These are phyloP conservation scores for Leccinum subgranulosum DNA, from an alignment of 768 basidiomycete genomes.

Conservation along the genomic window DNA sequence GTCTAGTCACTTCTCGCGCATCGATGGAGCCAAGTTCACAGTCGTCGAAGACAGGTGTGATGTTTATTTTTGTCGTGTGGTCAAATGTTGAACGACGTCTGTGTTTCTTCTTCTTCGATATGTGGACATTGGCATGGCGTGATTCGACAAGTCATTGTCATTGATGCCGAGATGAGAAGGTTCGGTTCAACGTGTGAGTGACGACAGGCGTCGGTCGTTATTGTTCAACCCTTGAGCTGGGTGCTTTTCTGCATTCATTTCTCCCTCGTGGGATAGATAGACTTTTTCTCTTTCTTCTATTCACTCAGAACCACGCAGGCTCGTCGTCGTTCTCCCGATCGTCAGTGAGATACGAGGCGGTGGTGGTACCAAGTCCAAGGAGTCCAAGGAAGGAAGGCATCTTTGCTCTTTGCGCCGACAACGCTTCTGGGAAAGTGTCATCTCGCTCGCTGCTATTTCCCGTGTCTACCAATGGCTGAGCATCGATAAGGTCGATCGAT, in stretches of 20 bases:
- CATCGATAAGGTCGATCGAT: neutral
- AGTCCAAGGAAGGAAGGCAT: neutral
- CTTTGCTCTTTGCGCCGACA: neutral
- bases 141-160: neutral
- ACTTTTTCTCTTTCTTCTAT: neutral
- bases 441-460: neutral
- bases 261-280: neutral
- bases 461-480: neutral
- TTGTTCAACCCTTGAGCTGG: neutral
- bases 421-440: neutral
- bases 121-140: neutral
- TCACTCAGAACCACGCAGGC: neutral
- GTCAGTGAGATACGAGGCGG: neutral
- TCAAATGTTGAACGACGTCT: constrained; percentile 9
- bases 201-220: neutral
- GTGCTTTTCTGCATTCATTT: neutral
- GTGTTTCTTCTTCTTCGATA: neutral
- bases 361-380: neutral
- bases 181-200: neutral
- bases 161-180: neutral
- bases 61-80: neutral
- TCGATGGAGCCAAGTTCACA: neutral
- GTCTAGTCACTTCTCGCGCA: neutral
- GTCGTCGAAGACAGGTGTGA: neutral
- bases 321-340: neutral